Evolutionary conservation across 768 basidiomycete genomes (phyloP).

Genomic region (Leccinum subgranulosum): DNA sequence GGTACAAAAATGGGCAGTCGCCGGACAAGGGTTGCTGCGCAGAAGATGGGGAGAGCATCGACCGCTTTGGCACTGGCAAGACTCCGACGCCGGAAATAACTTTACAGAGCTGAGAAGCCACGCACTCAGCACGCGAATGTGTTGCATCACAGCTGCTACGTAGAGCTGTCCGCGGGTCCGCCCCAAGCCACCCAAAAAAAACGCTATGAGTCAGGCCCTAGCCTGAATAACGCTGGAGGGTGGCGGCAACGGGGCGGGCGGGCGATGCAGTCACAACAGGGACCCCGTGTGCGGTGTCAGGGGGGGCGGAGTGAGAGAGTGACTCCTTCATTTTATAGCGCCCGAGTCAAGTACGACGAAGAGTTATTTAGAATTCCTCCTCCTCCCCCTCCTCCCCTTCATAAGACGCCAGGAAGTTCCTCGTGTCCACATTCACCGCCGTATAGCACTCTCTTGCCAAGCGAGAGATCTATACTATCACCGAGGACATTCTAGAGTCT

Average conservation of each 20-base stretch:
- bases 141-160: not conserved
- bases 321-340: conserved; percentile 35
- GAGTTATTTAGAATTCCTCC: conserved; percentile 23
- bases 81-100: not conserved
- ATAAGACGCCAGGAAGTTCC: conserved; percentile 3
- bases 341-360: conserved; percentile 20
- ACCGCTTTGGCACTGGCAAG: conserved; percentile 7
- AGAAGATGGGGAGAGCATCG: not conserved
- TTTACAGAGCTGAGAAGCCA: not conserved
- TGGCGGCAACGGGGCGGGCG: conserved; percentile 6
- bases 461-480: conserved; percentile 20
- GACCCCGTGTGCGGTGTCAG: conserved; percentile 29
- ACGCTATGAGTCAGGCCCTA: conserved; percentile 6
- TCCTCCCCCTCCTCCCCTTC: not conserved
- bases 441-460: conserved; percentile 23
- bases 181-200: not conserved
- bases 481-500: conserved; percentile 44
- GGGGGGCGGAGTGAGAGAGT: conserved; percentile 25
- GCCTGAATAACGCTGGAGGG: not conserved
- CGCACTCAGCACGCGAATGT: not conserved
- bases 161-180: not conserved
- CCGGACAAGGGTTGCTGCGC: conserved; percentile 1
- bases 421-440: not conserved
- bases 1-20: not conserved
- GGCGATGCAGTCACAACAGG: conserved; percentile 1